phyloP scores from a whole-genome alignment of 371 early-diverging fungal genomes.

The Thermomucor indicae-seudaticae region DNA sequence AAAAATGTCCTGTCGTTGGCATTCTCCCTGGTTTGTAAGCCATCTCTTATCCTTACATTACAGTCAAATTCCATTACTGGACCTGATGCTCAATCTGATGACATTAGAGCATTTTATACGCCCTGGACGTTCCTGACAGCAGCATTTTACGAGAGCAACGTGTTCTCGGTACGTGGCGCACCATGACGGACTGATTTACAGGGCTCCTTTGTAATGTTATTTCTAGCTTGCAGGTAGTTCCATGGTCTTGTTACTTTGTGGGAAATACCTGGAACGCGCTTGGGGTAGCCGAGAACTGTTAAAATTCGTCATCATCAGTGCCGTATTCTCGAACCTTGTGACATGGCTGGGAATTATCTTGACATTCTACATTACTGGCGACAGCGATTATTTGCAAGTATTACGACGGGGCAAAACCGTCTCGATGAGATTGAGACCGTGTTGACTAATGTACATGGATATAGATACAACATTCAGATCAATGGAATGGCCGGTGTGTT shows the following conservation, averaged over 20 bases:
- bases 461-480: slow-evolving; percentile 48
- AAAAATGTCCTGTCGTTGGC: slow-evolving; percentile 34
- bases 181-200: background rate
- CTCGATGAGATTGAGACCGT: too few relatives aligned
- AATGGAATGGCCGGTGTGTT: slow-evolving; percentile 69
- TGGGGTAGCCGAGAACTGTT: slow-evolving; percentile 73
- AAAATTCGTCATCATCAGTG: slow-evolving; percentile 58
- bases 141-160: slow-evolving; percentile 37
- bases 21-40: slow-evolving; percentile 47
- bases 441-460: background rate
- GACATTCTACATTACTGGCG: slow-evolving; percentile 55
- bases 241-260: slow-evolving; percentile 49
- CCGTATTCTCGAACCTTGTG: slow-evolving; percentile 49
- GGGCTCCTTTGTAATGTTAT: background rate
- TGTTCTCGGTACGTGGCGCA: slow-evolving; percentile 22
- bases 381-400: slow-evolving; percentile 57
- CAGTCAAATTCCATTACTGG: background rate
- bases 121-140: slow-evolving; percentile 49
- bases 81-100: background rate
- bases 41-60: background rate
- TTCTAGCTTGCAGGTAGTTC: slow-evolving; percentile 45
- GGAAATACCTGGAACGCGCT: slow-evolving; percentile 72
- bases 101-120: slow-evolving; percentile 24
- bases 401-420: slow-evolving; percentile 1
- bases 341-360: slow-evolving; percentile 54